Evolutionary conservation across 2,329 filamentous ascomycete genomes (phyloP), one percentile per base, ranked within the genome.

Genomic region (Diaporthe vaccinii): DNA sequence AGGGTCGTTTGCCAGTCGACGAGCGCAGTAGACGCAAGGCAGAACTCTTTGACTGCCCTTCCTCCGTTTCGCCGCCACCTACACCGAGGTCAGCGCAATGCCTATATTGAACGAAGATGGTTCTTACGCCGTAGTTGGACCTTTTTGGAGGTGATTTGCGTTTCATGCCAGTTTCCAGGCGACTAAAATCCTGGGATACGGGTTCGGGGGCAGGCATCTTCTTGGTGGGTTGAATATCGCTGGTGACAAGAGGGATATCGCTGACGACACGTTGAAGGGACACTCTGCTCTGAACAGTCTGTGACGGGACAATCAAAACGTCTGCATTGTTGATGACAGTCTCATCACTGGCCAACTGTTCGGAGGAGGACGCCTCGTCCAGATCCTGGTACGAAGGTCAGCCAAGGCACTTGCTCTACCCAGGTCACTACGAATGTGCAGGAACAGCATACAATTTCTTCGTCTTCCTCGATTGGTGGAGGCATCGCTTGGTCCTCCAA

Each of bases 1-100:
- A 12, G 75, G 73, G 6, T 75, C 75, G 25, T 74, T 72, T 15
- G 67, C 73, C 28, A 76, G 59, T 7, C 72, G 67, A 17, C 72
- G 68, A 15, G 62, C 59, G 36, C 75, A 74, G 14, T 72, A 68
- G 8, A 62, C 41, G 31, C 75, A 76, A 20, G 75, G 75, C 3
- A 69, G 46, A 10, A 59, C 67, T 51, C 75, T 28, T 25, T 3
- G 44, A 17, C 61, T 31, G 7, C 68, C 75, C 53, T 17, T 74
- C 46, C 44, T 68, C 17, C 61, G 62, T 51, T 76, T 74, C 15
- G 68, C 61, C 22, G 36, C 15, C 17, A 61, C 34, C 75, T 76
- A 65, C 3, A 58, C 36, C 34, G 2, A 22, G n/a, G 46, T 73
- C 55, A 72, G 51, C 28, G 9, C 31, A 51, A 25, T 41, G 22